Evolutionary conservation across 1,284 basidiomycete genomes (phyloP).

Genomic region (Taiwanofungus camphoratus): DNA sequence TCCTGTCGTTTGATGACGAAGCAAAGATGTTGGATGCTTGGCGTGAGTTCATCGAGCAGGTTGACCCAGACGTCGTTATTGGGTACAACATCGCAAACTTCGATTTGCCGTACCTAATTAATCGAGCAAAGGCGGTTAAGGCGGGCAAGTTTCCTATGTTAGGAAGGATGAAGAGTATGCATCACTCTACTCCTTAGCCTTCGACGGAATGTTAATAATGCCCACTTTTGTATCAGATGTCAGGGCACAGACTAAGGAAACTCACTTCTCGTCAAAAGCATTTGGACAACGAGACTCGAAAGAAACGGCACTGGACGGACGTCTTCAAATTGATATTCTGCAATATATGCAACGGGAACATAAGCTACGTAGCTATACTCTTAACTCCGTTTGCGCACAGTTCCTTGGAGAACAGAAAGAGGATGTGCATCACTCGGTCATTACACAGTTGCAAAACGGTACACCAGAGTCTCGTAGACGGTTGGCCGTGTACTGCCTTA

Average conservation of each 20-base stretch:
- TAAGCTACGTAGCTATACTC: constrained; percentile 90
- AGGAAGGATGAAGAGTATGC: constrained; percentile 71
- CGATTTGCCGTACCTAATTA: constrained; percentile 91
- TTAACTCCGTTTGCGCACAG: constrained; percentile 93
- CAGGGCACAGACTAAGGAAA: constrained; percentile 79
- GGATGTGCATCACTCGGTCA: constrained; percentile 95
- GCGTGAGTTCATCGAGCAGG: constrained; percentile 81
- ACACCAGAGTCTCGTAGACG: constrained; percentile 86
- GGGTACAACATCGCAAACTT: constrained; percentile 92
- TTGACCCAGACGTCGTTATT: constrained; percentile 90
- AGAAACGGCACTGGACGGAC: constrained; percentile 83
- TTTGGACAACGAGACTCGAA: constrained; percentile 95
- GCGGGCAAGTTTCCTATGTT: constrained; percentile 69
- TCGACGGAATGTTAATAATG: too few species aligned
- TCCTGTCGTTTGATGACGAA: constrained; percentile 81
- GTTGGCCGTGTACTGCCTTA: constrained; percentile 92
- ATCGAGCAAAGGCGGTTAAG: constrained; percentile 81
- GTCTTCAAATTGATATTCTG: constrained; percentile 88
- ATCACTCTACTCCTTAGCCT: neutral
- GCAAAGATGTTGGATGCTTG: constrained; percentile 68
- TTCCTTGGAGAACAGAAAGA: constrained; percentile 97
- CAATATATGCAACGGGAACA: constrained; percentile 97
- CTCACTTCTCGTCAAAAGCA: constrained; percentile 94
- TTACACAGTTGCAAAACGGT: constrained; percentile 94
- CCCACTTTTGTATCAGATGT: constrained; percentile 59